phyloP scores from a whole-genome alignment of 306 rosid species.

The Cyamopsis tetragonoloba region DNA sequence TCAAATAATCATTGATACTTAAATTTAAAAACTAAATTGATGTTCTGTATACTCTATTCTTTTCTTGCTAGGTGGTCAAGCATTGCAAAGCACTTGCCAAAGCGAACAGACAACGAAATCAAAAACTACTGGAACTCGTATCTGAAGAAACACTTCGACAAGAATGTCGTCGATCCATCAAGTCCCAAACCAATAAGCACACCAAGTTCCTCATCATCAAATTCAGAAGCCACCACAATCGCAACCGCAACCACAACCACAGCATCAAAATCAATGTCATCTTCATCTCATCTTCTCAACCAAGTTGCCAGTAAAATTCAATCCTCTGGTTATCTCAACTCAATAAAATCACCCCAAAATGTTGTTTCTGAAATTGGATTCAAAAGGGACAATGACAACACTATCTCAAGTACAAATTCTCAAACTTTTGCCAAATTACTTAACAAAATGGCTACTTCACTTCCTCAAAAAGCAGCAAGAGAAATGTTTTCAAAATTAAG shows the following conservation, averaged over 20 bases:
- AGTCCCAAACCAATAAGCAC: not conserved
- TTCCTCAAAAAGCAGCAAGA: slow-evolving; percentile 11
- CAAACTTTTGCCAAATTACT: not conserved
- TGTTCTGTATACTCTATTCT: not conserved
- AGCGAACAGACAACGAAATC: slow-evolving; percentile 25
- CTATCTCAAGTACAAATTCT: not conserved
- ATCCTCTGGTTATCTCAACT: not conserved
- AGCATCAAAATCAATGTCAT: not conserved
- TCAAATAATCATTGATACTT: no score
- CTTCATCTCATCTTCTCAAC: slow-evolving; percentile 19
- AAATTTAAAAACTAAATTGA: no score
- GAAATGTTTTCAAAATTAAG: not conserved
- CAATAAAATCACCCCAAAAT: not conserved
- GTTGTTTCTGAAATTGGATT: not conserved
- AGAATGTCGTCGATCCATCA: not conserved
- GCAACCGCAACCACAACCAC: not conserved
- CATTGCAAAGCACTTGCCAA: slow-evolving; percentile 23
- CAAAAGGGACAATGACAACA: not conserved
- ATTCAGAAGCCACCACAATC: no score
- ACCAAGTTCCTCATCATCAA: not conserved
- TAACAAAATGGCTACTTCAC: slow-evolving; percentile 25
- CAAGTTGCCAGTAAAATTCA: slow-evolving; percentile 16
- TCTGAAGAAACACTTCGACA: not conserved
- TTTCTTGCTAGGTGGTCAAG: slow-evolving; percentile 22
- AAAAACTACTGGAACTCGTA: slow-evolving; percentile 28